A percentile compares a stretch with the other conserved stretches of the same genome.
phyloP scores from a whole-genome alignment of 345 rosid species.

The Adansonia digitata region DNA sequence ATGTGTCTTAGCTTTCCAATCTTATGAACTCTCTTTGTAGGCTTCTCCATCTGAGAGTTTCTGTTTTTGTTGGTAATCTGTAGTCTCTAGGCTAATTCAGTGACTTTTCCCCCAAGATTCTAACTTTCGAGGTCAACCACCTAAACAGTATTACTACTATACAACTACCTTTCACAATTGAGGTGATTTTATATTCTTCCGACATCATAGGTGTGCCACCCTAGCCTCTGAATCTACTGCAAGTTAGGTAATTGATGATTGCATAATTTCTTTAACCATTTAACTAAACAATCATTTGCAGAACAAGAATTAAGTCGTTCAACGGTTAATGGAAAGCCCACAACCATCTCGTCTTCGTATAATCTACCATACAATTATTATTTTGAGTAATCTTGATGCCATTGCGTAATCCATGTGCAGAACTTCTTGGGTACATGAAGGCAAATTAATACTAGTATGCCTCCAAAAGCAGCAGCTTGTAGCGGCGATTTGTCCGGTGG shows the following conservation, averaged over 20 bases:
- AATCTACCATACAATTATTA: too few relatives aligned
- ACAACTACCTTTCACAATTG: slow-evolving; percentile 98
- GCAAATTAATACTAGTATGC: slow-evolving; percentile 47
- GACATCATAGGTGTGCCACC: slow-evolving; percentile 76
- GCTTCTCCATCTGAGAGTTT: slow-evolving; percentile 6
- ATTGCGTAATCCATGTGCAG: slow-evolving; percentile 9
- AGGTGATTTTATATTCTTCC: slow-evolving; percentile 85
- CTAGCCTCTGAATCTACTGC: neutral
- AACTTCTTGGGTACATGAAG: slow-evolving; percentile 33
- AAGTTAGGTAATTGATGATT: neutral
- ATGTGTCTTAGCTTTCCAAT: neutral
- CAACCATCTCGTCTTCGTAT: too few relatives aligned
- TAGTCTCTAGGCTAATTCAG: slow-evolving; percentile 59
- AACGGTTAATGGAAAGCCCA: too few relatives aligned
- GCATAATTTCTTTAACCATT: slow-evolving; percentile 18
- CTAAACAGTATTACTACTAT: too few relatives aligned
- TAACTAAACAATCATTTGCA: slow-evolving; percentile 25
- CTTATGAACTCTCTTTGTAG: neutral
- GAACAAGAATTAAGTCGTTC: too few relatives aligned
- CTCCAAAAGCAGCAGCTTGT: slow-evolving; percentile 36
- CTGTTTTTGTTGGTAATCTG: neutral
- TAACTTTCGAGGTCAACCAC: slow-evolving; percentile 77
- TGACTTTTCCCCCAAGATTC: slow-evolving; percentile 85
- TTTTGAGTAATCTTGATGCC: too few relatives aligned
- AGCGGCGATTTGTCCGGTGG: slow-evolving; percentile 37